These are phyloP conservation scores for Calonectria multiphialidica DNA, from an alignment of 2,329 filamentous ascomycete genomes.

Conservation along the genomic window DNA sequence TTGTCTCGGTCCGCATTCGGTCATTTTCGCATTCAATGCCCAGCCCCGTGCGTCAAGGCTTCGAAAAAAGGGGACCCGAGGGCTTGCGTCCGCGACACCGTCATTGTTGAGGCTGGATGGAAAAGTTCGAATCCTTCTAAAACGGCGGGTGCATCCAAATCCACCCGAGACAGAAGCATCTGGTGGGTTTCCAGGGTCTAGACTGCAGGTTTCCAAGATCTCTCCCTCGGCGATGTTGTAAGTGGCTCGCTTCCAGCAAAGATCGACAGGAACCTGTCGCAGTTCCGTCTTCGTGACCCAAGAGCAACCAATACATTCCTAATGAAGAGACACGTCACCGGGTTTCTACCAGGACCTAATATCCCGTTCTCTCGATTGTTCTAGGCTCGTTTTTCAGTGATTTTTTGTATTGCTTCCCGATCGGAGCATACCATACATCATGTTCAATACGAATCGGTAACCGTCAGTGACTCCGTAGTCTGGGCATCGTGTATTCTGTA, in stretches of 20 bases:
- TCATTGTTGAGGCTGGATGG: neutral
- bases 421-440: too few species aligned
- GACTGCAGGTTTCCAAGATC: neutral
- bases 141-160: neutral
- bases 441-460: too few species aligned
- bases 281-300: neutral
- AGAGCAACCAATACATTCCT: neutral
- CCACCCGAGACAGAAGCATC: neutral
- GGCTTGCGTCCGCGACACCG: neutral
- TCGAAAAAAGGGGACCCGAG: neutral
- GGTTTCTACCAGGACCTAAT: neutral
- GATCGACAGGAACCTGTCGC: neutral
- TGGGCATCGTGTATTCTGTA: neutral
- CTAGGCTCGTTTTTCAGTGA: too few species aligned
- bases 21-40: too few species aligned
- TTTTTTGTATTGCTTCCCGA: too few species aligned
- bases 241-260: neutral
- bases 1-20: neutral
- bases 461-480: neutral
- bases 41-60: neutral
- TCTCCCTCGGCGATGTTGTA: neutral
- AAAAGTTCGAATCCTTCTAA: neutral
- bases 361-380: neutral
- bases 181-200: neutral
- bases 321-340: too few species aligned